A percentile compares a stretch with the other conserved stretches of the same genome.
Evolutionary conservation across 768 basidiomycete genomes (phyloP).

Genomic region (Phaeotremella fagi): DNA sequence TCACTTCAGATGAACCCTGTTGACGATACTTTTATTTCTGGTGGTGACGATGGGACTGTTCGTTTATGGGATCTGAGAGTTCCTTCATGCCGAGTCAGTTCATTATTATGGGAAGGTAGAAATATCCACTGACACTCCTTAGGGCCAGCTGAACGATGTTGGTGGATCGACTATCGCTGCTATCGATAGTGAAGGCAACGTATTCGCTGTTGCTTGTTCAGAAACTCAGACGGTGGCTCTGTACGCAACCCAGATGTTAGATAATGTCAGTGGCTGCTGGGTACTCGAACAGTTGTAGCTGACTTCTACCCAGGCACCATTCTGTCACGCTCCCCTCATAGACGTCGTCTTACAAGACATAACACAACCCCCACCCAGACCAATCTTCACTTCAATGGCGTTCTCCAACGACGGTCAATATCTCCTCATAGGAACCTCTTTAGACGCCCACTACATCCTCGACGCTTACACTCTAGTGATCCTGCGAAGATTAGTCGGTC

Average conservation of each 20-base stretch:
- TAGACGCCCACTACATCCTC: slow-evolving; percentile 84
- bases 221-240: slow-evolving; percentile 36
- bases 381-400: slow-evolving; percentile 81
- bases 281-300: not conserved
- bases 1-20: slow-evolving; percentile 87
- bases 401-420: slow-evolving; percentile 90
- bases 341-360: slow-evolving; percentile 71
- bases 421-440: slow-evolving; percentile 86
- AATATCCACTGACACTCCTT: not conserved
- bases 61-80: slow-evolving; percentile 91
- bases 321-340: slow-evolving; percentile 72
- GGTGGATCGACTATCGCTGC: slow-evolving; percentile 42
- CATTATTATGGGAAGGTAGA: not conserved
- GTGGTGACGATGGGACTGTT: slow-evolving; percentile 87
- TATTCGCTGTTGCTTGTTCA: slow-evolving; percentile 41
- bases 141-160: slow-evolving; percentile 41
- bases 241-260: slow-evolving; percentile 26
- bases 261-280: slow-evolving; percentile 26
- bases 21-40: slow-evolving; percentile 94
- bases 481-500: slow-evolving; percentile 79
- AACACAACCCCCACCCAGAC: slow-evolving; percentile 78
- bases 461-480: slow-evolving; percentile 84
- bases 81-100: slow-evolving; percentile 60
- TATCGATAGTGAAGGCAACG: slow-evolving; percentile 35
- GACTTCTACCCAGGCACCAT: slow-evolving; percentile 58